Evolutionary conservation across 768 basidiomycete species (phyloP), one percentile per base, ranked within the genome.

Genomic region (Fomitopsis serialis): DNA sequence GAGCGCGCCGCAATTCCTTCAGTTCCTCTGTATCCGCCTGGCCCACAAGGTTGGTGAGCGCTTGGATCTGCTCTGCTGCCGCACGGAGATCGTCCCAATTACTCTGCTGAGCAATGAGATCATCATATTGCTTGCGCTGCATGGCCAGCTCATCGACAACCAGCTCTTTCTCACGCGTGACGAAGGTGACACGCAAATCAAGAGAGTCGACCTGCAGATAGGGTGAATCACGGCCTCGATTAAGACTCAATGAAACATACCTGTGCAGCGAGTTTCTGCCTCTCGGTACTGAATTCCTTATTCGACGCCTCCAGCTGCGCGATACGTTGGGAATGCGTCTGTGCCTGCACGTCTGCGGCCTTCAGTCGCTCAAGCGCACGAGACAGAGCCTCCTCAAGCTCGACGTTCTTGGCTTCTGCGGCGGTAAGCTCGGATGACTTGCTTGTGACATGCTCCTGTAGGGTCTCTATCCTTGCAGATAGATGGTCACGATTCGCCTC

Each of bases 61-160:
- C 63, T 51, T 89, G 85, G 27, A 93, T 80, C 66, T 92, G 87
- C 61, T 89, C 86, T 2, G 82, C 76, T 1, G 84, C 78, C 45
- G 78, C 80, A 24, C 76, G 84, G 21, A 92, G 74, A 42, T 84
- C 80, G n/a, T 89, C 86, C 89, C 87, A 91, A 50, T 87, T 81
- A n/a, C 67, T 74, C 61, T 87, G 84, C 58, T 92, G 86, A 23
- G 78, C 70, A 1, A 74, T 45, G 17, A 88, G 70, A 23, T 75
- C 71, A 42, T 88, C 82, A 53, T 82, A 75, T 51, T 87, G 82
- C 62, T 74, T 77, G 62, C 80, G 82, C 34, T 90, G 74, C 17
- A 68, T 58, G 37, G 69, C 67, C 17, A 86, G 70, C 22, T 79
- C 74, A 48, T 81, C 77, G 3, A 71, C 59, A 0, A 80, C 72